Base-by-base conservation (phyloP, 2,329 filamentous ascomycete species). In the Scedosporium minutisporum region DNA sequence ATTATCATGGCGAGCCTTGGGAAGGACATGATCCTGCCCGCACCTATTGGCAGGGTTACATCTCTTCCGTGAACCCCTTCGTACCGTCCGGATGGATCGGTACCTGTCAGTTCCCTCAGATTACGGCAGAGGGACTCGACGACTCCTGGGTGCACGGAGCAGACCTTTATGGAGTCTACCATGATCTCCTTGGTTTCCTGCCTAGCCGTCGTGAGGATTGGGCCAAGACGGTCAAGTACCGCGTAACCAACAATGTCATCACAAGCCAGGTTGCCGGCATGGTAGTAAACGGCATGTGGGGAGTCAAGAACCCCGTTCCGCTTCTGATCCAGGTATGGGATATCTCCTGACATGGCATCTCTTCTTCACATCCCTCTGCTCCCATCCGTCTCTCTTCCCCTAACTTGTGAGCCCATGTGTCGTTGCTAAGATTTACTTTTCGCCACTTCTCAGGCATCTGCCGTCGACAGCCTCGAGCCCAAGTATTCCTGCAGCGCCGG, bases 201-300 rank as follows among this genome's bases (percentile, higher is more conserved):
- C 90, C 90, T 0, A 73, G 79, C 44, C 42, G 29, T 3, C 65
- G 68, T 21, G 67, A 73, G 12, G 70, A 79, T 29, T 79, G 77
- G 76, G 66, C 68, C 4, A 66, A 68, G 7, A 77, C 76, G 16
- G 78, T 90, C 41, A 74, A 73, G 58, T 93, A 87, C 73, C 82
- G 90, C 61, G 89, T 93, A 10, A 93, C 90, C 0, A 90, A 90
- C 71, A 95, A 95, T 73, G 80, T 86, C 60, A 93, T 96, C 69
- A 95, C 91, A 2, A 88, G 84, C 68, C 88, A 95, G 73, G 90
- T 93, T 16, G 89, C 88, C 10, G 83, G 87, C 63, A 90, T 91
- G 83, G 72, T 93, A 6, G 80, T 91, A 62, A 77, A 81, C 63
- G 90, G 87, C 63, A 91, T 91, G 86, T 89, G 84, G 74, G 75